Conservation (phyloP, 164 flowering plant genomes). For the Vitis amurensis region DNA sequence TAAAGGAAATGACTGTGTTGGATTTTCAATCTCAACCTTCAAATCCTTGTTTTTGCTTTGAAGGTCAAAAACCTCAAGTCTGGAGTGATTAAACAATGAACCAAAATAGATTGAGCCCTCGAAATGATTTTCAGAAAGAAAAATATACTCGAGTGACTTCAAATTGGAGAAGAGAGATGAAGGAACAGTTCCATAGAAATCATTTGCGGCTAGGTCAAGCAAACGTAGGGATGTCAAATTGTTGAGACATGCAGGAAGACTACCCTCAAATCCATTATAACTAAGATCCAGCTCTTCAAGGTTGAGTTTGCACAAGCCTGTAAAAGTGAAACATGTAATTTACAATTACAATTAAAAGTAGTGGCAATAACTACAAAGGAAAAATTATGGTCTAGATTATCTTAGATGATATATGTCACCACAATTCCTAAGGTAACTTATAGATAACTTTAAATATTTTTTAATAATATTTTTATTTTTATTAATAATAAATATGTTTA, state of each 20-base stretch:
- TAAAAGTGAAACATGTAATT: not conserved
- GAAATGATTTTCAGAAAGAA: not conserved
- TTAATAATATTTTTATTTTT: no score
- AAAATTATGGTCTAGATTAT: no score
- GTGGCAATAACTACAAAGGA: no score
- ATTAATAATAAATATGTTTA: no score
- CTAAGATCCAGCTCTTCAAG: not conserved
- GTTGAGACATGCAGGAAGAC: not conserved
- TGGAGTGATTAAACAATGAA: constrained; percentile 2
- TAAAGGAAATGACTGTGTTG: no score
- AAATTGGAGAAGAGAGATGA: not conserved
- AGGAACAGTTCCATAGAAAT: not conserved
- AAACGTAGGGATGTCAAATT: constrained; percentile 8
- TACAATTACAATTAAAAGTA: no score
- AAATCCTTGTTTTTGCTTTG: no score
- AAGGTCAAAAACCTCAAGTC: not conserved
- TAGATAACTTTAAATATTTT: no score
- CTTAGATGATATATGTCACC: no score
- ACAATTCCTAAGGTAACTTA: no score
- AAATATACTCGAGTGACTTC: not conserved
- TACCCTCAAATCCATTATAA: not conserved
- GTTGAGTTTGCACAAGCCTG: constrained; percentile 5
- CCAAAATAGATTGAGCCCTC: not conserved
- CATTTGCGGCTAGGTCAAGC: not conserved
- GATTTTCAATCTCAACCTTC: no score